phyloP scores from a whole-genome alignment of 2,329 filamentous ascomycete species.

The Fusarium concolor region DNA sequence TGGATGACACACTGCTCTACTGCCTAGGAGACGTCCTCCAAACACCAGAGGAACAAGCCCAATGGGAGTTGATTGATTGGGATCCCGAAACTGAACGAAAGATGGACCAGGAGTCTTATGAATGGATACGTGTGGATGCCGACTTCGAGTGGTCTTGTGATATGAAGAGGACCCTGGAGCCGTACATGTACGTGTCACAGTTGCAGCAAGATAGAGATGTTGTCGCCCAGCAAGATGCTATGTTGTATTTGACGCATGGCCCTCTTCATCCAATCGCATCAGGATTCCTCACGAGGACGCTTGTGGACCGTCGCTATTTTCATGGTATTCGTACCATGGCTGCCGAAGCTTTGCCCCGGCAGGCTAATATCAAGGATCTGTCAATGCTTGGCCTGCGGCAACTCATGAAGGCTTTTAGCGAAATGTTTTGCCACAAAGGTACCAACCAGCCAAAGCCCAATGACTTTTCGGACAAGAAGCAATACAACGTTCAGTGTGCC shows the following conservation, averaged over 20 bases:
- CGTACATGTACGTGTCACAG: conserved; percentile 98
- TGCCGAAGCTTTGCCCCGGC: conserved; percentile 79
- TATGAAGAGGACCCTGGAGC: conserved; percentile 82
- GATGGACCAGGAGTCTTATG: conserved; percentile 97
- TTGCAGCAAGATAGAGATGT: conserved; percentile 97
- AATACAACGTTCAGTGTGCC: conserved; percentile 85
- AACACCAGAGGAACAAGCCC: conserved; percentile 79
- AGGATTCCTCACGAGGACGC: conserved; percentile 87
- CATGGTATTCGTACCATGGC: conserved; percentile 92
- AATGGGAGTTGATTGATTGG: conserved; percentile 92
- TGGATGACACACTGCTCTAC: conserved; percentile 87
- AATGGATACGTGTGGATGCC: conserved; percentile 98
- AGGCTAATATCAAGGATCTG: conserved; percentile 73
- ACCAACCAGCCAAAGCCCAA: conserved; percentile 86
- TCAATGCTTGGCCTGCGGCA: conserved; percentile 86
- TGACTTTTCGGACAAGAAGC: conserved; percentile 87
- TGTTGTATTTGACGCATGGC: conserved; percentile 76
- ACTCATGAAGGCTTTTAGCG: conserved; percentile 85
- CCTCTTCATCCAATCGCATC: conserved; percentile 85
- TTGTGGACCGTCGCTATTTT: conserved; percentile 93
- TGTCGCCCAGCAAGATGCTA: conserved; percentile 82
- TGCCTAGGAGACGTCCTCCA: conserved; percentile 93
- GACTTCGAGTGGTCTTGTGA: conserved; percentile 98
- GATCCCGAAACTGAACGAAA: conserved; percentile 85
- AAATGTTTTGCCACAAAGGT: conserved; percentile 86